phyloP scores from a whole-genome alignment of 495 filamentous ascomycete species.

The Cercophora scortea region DNA sequence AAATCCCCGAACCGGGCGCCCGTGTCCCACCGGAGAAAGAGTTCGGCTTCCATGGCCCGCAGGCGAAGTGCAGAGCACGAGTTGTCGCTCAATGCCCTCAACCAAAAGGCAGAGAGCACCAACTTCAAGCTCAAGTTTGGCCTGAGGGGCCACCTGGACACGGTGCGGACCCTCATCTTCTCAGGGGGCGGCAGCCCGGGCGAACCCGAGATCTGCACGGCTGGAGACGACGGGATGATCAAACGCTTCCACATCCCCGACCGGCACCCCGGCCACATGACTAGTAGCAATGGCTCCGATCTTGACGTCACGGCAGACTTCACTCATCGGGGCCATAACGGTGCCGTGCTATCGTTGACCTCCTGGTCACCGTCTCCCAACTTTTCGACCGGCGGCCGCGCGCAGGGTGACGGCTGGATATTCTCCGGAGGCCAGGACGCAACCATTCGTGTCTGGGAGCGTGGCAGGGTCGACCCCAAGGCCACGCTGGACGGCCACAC shows the following conservation, averaged over 20 bases:
- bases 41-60: conserved; percentile 53
- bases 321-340: conserved; percentile 86
- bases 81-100: conserved; percentile 35
- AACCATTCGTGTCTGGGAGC: conserved; percentile 89
- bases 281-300: conserved; percentile 48
- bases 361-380: conserved; percentile 78
- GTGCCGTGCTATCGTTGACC: conserved; percentile 79
- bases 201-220: conserved; percentile 94
- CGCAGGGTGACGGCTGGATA: conserved; percentile 87
- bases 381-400: conserved; percentile 80
- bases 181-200: conserved; percentile 89
- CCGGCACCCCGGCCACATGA: conserved; percentile 44
- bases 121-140: conserved; percentile 91
- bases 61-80: conserved; percentile 52
- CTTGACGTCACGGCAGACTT: conserved; percentile 89
- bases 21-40: conserved; percentile 70
- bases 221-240: conserved; percentile 89
- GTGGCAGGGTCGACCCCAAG: conserved; percentile 88
- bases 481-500: conserved; percentile 91
- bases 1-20: conserved; percentile 74
- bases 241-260: conserved; percentile 95
- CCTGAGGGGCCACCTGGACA: conserved; percentile 84
- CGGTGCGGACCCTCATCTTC: conserved; percentile 88
- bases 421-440: conserved; percentile 95
- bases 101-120: conserved; percentile 50